A percentile compares a stretch with the other conserved stretches of the same genome.
These are phyloP conservation scores for Phytophthora hibernalis DNA, from an alignment of 352 stramenopile species.

Conservation along the genomic window DNA sequence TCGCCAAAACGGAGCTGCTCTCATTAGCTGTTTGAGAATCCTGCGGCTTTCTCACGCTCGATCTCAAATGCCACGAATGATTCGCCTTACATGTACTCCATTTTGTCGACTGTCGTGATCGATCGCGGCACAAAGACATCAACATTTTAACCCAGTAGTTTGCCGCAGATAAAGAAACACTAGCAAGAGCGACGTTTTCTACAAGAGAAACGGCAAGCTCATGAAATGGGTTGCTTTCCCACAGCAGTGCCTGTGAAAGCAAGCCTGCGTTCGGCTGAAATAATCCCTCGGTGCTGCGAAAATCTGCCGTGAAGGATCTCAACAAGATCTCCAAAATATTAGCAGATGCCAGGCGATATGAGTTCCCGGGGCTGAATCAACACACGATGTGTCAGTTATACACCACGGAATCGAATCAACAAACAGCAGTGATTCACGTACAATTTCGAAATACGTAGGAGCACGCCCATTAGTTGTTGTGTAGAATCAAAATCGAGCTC, in stretches of 20 bases:
- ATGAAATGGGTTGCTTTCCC: constrained; percentile 37
- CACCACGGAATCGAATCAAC: not conserved
- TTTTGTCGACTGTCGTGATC: constrained; percentile 12
- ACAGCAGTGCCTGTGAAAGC: constrained; percentile 37
- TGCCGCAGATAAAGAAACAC: constrained; percentile 27
- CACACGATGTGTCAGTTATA: constrained; percentile 19
- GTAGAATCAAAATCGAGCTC: constrained; percentile 14
- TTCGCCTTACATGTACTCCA: constrained; percentile 2
- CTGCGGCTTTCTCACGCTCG: not conserved
- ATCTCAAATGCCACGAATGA: constrained; percentile 5
- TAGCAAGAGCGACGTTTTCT: constrained; percentile 30
- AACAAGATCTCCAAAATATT: constrained; percentile 35
- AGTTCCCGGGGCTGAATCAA: constrained; percentile 35
- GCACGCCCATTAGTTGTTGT: constrained; percentile 20
- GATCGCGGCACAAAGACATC: constrained; percentile 22
- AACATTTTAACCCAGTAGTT: constrained; percentile 40
- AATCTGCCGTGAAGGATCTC: constrained; percentile 35
- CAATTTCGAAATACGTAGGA: constrained; percentile 27
- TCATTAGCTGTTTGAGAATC: not conserved
- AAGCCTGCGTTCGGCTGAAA: not conserved
- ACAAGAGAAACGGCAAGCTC: constrained; percentile 24
- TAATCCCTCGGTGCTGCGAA: not conserved
- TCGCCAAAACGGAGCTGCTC: not conserved
- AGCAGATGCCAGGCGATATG: constrained; percentile 25
- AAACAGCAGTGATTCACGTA: constrained; percentile 24